A percentile compares a stretch with the other conserved stretches of the same genome.
phyloP scores from a whole-genome alignment of 2,329 filamentous ascomycete species.

The Rhinocladiella mackenziei region DNA sequence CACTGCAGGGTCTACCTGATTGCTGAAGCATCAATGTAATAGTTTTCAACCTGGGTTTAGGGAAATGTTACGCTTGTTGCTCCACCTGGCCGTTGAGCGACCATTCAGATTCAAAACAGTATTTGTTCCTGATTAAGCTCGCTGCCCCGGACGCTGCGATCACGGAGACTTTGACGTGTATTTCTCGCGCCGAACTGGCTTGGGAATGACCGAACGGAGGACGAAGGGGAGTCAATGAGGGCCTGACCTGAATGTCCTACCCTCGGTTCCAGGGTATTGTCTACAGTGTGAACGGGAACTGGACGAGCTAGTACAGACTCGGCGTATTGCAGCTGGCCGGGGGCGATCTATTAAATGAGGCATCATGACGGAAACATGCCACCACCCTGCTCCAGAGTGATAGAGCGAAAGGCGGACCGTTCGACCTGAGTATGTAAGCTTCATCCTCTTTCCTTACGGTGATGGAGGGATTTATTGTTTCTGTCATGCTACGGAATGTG shows the following conservation, averaged over 20 bases:
- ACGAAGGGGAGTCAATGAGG: conserved; percentile 28
- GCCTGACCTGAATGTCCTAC: conserved; percentile 21
- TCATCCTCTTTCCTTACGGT: conserved; percentile 19
- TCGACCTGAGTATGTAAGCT: conserved; percentile 29
- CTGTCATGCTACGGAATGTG: conserved; percentile 27
- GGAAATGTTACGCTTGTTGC: conserved; percentile 25
- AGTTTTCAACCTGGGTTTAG: conserved; percentile 15
- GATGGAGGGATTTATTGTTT: conserved; percentile 24
- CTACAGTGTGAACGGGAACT: conserved; percentile 29
- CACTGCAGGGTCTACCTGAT: conserved; percentile 26
- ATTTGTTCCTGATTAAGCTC: conserved; percentile 26
- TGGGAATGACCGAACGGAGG: conserved; percentile 28
- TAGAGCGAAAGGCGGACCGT: conserved; percentile 21
- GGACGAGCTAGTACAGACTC: conserved; percentile 29
- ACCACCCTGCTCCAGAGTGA: conserved; percentile 24
- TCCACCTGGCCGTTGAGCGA: conserved; percentile 28
- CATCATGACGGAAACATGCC: conserved; percentile 24
- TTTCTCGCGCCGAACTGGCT: conserved; percentile 20
- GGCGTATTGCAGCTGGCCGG: conserved; percentile 21
- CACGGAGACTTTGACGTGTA: conserved; percentile 11
- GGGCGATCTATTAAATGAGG: conserved; percentile 14
- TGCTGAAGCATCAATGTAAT: conserved; percentile 30
- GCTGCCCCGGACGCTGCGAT: conserved; percentile 19
- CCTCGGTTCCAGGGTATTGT: conserved; percentile 21
- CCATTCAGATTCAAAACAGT: conserved; percentile 27